Conservation (phyloP, 768 basidiomycete species). For the Psilocybe azurescens region DNA sequence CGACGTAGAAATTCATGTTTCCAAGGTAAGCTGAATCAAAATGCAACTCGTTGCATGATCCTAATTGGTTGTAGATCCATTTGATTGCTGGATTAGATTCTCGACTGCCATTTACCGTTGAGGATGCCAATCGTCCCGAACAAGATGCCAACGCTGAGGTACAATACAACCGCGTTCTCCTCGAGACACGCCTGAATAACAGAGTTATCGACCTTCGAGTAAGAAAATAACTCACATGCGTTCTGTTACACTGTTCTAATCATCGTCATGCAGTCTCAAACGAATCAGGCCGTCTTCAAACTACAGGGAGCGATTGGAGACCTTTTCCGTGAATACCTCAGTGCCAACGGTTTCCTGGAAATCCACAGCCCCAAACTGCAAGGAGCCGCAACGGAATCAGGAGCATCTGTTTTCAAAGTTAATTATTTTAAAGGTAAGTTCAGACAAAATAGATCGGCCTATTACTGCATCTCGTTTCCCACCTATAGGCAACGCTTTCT, state of each 20-base stretch:
- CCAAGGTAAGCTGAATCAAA: constrained; percentile 58
- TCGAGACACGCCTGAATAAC: constrained; percentile 95
- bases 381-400: constrained; percentile 95
- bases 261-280: constrained; percentile 68
- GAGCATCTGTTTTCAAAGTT: constrained; percentile 97
- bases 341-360: constrained; percentile 80
- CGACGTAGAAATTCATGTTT: constrained; percentile 87
- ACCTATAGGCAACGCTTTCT: constrained; percentile 77
- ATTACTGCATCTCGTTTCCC: constrained; percentile 2
- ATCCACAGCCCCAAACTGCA: constrained; percentile 98
- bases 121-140: constrained; percentile 52
- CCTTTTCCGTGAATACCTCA: constrained; percentile 85
- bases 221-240: constrained; percentile 31
- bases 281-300: constrained; percentile 95
- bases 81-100: constrained; percentile 81
- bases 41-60: neutral
- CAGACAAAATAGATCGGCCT: neutral
- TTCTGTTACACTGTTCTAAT: neutral
- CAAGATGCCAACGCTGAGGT: constrained; percentile 59
- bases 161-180: constrained; percentile 80
- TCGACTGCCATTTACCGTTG: constrained; percentile 88
- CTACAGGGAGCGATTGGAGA: constrained; percentile 89
- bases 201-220: constrained; percentile 93
- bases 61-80: constrained; percentile 60
- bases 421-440: constrained; percentile 90